A percentile compares a stretch with the other conserved stretches of the same genome.
Conservation (phyloP, 495 filamentous ascomycete genomes). For the Penicillium egyptiacum region DNA sequence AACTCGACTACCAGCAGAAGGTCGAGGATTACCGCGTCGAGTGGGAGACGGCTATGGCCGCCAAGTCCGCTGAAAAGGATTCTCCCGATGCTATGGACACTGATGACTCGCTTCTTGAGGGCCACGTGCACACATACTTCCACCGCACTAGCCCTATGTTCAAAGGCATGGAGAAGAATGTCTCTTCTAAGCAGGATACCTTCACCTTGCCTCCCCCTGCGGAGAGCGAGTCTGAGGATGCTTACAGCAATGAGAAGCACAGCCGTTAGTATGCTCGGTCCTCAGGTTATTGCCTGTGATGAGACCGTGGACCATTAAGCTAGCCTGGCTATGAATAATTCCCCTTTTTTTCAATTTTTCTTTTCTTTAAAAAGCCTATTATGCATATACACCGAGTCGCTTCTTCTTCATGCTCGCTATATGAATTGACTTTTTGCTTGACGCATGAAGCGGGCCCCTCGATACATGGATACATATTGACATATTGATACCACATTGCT, state of each 20-base stretch:
- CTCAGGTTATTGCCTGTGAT: not conserved
- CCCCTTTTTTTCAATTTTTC: slow-evolving; percentile 7
- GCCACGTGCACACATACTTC: slow-evolving; percentile 50
- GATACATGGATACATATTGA: slow-evolving; percentile 21
- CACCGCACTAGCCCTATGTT: slow-evolving; percentile 53
- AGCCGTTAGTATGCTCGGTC: not conserved
- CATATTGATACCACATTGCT: slow-evolving; percentile 24
- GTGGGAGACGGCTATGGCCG: slow-evolving; percentile 58
- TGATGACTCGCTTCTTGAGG: slow-evolving; percentile 45
- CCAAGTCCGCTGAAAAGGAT: slow-evolving; percentile 50
- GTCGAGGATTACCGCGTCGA: slow-evolving; percentile 73
- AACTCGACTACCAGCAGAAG: slow-evolving; percentile 74
- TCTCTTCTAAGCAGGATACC: slow-evolving; percentile 33
- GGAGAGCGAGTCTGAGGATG: slow-evolving; percentile 26
- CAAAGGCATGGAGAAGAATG: slow-evolving; percentile 44
- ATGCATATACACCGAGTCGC: slow-evolving; percentile 14
- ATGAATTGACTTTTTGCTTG: slow-evolving; percentile 11
- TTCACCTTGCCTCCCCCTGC: slow-evolving; percentile 46
- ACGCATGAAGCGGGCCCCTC: slow-evolving; percentile 18
- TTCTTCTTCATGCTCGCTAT: slow-evolving; percentile 4
- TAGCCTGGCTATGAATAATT: slow-evolving; percentile 6
- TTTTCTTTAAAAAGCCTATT: slow-evolving; percentile 11
- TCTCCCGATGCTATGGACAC: slow-evolving; percentile 31
- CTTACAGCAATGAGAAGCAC: slow-evolving; percentile 26
- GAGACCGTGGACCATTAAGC: not conserved